Evolutionary conservation across 2,329 filamentous ascomycete species (phyloP).

Genomic region (Ascochyta koolunga): DNA sequence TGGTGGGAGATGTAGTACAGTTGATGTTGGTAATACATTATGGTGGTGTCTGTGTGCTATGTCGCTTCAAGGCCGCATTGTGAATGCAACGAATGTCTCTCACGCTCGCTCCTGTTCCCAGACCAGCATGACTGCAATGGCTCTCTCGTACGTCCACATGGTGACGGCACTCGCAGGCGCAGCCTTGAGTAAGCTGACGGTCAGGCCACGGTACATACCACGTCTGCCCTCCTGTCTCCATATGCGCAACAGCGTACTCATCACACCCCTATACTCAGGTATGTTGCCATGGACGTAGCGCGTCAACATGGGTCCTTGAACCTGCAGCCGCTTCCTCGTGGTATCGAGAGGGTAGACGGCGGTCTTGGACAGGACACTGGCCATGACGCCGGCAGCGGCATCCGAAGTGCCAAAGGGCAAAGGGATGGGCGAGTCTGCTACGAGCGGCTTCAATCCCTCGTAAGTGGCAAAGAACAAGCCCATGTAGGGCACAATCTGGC

Average conservation of each 20-base stretch:
- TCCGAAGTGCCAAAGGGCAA: constrained; percentile 78
- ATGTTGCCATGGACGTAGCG: constrained; percentile 87
- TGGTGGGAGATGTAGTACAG: background rate
- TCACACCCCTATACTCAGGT: constrained; percentile 75
- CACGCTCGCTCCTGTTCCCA: constrained; percentile 28
- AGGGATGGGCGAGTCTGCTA: constrained; percentile 58
- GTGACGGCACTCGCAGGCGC: constrained; percentile 92
- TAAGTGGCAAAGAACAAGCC: constrained; percentile 93
- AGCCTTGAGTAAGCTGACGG: constrained; percentile 88
- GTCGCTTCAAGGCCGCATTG: background rate
- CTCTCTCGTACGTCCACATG: constrained; percentile 91
- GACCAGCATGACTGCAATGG: constrained; percentile 64
- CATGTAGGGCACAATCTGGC: constrained; percentile 95
- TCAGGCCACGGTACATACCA: constrained; percentile 85
- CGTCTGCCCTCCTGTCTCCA: constrained; percentile 73
- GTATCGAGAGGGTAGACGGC: constrained; percentile 91
- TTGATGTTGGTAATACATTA: background rate
- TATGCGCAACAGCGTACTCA: constrained; percentile 71
- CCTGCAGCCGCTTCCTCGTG: constrained; percentile 89
- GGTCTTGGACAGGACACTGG: constrained; percentile 84
- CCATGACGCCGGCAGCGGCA: constrained; percentile 79
- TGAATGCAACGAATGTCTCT: background rate
- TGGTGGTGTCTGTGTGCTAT: background rate
- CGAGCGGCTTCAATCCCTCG: constrained; percentile 67
- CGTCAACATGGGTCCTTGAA: constrained; percentile 84